Percentiles rank a stretch among this genome's conserved stretches.
These are phyloP conservation scores for Gypsophila paniculata DNA, from an alignment of 179 eudicot genomes.

Conservation along the genomic window DNA sequence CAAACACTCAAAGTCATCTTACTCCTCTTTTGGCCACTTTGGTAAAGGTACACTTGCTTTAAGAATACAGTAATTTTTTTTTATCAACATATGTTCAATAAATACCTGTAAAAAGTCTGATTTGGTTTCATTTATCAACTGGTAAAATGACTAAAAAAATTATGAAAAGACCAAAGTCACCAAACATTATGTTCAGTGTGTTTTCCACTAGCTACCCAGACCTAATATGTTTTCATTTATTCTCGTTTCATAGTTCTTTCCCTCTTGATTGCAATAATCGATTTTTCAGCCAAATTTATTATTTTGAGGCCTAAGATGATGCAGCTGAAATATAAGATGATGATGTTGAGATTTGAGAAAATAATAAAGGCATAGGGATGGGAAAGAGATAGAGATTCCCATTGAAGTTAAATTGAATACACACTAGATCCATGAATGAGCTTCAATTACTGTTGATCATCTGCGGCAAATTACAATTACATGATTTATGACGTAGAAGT, in stretches of 20 bases:
- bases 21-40: slow-evolving; percentile 86
- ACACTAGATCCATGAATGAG: background rate
- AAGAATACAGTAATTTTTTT: background rate
- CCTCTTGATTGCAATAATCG: background rate
- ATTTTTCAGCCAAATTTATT: background rate
- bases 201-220: background rate
- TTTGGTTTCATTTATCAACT: background rate
- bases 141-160: background rate
- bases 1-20: slow-evolving; percentile 78
- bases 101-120: background rate
- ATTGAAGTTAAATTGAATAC: background rate
- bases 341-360: background rate
- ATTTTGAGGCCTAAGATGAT: background rate
- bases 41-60: slow-evolving; percentile 52
- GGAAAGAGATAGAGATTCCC: background rate
- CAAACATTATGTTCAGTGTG: background rate
- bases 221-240: background rate
- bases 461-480: background rate
- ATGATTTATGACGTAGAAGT: background rate
- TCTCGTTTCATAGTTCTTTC: background rate
- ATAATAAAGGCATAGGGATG: background rate
- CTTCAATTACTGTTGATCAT: background rate
- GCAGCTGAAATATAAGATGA: no score
- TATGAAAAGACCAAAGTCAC: no score
- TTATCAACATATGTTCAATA: no score